Evolutionary conservation across 2,329 filamentous ascomycete species (phyloP).

Genomic region (Diaporthe citrichinensis): DNA sequence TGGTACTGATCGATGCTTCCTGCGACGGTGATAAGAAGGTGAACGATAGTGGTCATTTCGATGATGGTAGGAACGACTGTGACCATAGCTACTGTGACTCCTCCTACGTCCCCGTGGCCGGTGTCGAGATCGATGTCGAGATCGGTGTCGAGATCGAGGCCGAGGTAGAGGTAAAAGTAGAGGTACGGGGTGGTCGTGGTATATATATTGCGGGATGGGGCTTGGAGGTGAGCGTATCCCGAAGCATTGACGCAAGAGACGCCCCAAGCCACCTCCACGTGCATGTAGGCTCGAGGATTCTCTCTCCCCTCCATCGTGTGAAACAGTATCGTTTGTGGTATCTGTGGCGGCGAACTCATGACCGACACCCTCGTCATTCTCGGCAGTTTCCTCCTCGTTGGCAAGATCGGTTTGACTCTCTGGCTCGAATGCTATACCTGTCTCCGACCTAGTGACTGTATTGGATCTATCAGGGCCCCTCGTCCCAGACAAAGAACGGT

Average conservation of each 20-base stretch:
- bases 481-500: neutral
- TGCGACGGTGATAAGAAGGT: neutral
- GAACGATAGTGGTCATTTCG: neutral
- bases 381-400: neutral
- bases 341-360: no score
- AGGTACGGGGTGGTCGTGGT: neutral
- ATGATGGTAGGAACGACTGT: no score
- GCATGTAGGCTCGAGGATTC: neutral
- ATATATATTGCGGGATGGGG: neutral
- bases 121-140: neutral
- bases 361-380: no score
- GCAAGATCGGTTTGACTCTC: neutral
- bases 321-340: neutral
- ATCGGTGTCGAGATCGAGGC: neutral
- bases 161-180: neutral
- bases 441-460: neutral
- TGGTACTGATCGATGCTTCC: neutral
- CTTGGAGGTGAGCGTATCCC: neutral
- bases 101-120: neutral
- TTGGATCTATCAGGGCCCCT: neutral
- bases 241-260: conserved; percentile 3
- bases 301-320: no score
- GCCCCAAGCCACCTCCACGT: conserved; percentile 7
- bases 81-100: neutral
- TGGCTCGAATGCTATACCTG: no score